Evolutionary conservation across 352 stramenopile species (phyloP), one percentile per base, ranked within the genome.

Genomic region (Globisporangium polare): DNA sequence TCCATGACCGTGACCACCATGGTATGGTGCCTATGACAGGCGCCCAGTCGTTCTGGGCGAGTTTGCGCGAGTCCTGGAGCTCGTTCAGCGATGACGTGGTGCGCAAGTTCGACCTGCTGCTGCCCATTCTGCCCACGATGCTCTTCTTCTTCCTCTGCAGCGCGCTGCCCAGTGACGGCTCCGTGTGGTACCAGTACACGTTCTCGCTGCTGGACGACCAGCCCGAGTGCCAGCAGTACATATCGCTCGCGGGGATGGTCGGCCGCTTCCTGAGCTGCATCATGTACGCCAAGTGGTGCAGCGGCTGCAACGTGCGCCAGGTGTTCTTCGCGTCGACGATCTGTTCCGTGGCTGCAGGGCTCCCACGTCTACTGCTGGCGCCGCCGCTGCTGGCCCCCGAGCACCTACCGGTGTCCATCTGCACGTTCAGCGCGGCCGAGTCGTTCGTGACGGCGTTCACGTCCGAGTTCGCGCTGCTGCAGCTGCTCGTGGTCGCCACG

Each of bases 91-190:
- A 24, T 1, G 79, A 90, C 47, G 20, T 78, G 8, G 59, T 63
- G 41, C 60, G 55, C 62, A 89, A 90, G 62, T 65, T 71, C 41
- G 60, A 68, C 27, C 70, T 85, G 26, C 71, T 92, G 33, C 62
- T 64, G 42, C 82, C 82, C 7, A 71, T 92, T 15, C 53, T 89
- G 27, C 82, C 84, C 3, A 76, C 78, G 5, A 90, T 94, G 79
- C 41, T 88, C 39, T 94, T 94, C 70, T 92, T 94, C 69, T 91
- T 86, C 42, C 66, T 94, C 27, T 94, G 76, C 58, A 91, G 79
- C 50, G 83, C 85, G 26, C 66, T 92, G 1, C 85, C 84, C 0
- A 65, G 54, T 5, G 85, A 89, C 46, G 80, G 83, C 29, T 83
- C 67, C 1, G 67, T 92, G 29, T 94, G 85, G 85, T 92, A 90